phyloP scores from a whole-genome alignment of 176 grass and related monocot species.

The Phragmites australis region DNA sequence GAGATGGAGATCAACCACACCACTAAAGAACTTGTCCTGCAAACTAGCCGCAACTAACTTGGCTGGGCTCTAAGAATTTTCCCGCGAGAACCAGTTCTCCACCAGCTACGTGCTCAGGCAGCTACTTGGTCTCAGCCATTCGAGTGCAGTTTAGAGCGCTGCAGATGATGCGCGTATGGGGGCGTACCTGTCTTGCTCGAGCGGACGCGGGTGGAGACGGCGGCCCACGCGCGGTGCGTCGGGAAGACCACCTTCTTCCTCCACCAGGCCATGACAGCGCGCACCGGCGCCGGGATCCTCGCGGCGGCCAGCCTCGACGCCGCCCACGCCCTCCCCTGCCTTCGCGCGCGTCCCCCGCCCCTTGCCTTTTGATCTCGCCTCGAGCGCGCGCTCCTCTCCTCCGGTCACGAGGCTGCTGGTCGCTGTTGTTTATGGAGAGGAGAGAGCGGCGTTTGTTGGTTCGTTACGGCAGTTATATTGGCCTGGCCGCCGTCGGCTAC shows the following conservation, averaged over 20 bases:
- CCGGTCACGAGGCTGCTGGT: neutral
- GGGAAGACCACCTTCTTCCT: conserved; percentile 72
- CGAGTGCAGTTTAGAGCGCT: neutral
- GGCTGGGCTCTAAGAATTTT: neutral
- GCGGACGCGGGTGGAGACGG: conserved; percentile 59
- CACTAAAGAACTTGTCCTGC: neutral
- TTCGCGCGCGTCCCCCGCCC: neutral
- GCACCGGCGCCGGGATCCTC: conserved; percentile 63
- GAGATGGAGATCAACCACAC: neutral
- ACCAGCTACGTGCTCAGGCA: neutral
- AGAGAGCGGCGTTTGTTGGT: conserved; percentile 13
- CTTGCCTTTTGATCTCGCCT: neutral
- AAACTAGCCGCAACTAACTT: neutral
- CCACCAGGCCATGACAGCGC: conserved; percentile 72
- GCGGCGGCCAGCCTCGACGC: conserved; percentile 45
- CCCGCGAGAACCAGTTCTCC: neutral
- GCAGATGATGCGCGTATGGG: neutral
- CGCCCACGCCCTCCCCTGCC: neutral
- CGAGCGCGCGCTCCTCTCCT: neutral
- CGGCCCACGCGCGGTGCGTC: conserved; percentile 60
- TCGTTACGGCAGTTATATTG: conserved; percentile 23
- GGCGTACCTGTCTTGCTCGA: conserved; percentile 59
- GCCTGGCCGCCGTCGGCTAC: conserved; percentile 24
- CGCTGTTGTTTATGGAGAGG: conserved; percentile 6
- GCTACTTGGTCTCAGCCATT: neutral